These are phyloP conservation scores for Obelidium mucronatum DNA, from an alignment of 192 early-diverging fungal genomes.

Conservation along the genomic window DNA sequence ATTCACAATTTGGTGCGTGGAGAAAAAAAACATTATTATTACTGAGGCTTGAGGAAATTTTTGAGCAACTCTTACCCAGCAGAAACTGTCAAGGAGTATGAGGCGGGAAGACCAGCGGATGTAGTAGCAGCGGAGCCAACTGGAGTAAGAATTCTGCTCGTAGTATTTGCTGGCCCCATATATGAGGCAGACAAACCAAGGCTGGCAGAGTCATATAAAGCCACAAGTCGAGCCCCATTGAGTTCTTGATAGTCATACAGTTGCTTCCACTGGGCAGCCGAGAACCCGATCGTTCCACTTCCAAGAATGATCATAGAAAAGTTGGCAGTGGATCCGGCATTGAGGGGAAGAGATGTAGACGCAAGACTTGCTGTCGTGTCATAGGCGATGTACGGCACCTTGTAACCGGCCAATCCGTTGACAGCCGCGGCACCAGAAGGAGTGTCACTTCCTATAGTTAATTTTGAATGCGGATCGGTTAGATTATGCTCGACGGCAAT, in stretches of 20 bases:
- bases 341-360: background rate
- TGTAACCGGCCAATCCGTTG: background rate
- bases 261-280: conserved; percentile 20
- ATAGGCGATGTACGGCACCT: background rate
- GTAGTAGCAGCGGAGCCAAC: too few species aligned
- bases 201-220: conserved; percentile 14
- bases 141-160: too few species aligned
- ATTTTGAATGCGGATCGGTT: too few species aligned
- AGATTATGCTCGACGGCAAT: too few species aligned
- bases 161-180: background rate
- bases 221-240: conserved; percentile 17
- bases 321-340: background rate
- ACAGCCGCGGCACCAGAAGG: background rate
- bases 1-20: background rate
- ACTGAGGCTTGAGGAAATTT: background rate
- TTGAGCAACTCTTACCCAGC: background rate
- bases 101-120: too few species aligned
- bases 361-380: background rate
- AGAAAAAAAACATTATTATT: background rate
- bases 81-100: background rate
- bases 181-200: background rate
- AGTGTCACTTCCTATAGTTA: background rate
- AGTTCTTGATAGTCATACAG: conserved; percentile 19
- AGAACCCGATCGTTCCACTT: too few species aligned
- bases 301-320: too few species aligned